Base-by-base conservation (phyloP, 306 rosid species). In the Lathyrus tuberosus region DNA sequence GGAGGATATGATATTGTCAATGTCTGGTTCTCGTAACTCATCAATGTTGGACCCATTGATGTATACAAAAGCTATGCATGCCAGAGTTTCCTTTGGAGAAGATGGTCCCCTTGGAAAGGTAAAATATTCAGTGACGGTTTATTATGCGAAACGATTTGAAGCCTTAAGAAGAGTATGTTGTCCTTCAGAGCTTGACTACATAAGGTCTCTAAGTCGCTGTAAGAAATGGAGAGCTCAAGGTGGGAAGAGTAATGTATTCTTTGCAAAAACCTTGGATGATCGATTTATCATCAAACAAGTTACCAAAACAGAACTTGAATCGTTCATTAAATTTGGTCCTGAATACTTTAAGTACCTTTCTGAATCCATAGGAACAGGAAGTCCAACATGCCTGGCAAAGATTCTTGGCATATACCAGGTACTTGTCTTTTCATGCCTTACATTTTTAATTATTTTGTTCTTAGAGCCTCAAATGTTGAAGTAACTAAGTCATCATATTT, bases 221-320 rank as follows among this genome's bases (percentile, higher is more conserved):
- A 95, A 87, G 87, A 87, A 85, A 70, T 95, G 99, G 99, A 85
- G 95, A 75, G 97, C 99, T 82, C 96, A 91, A 80, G 99, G 99
- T 68, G 99, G 99, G 13, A 95, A 95, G 89, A 95, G 97, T 78
- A 95, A 95, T 56, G 99, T 84, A 22, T 95, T 95, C 78, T 95
- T 95, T 73, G 99, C 99, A 0, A 95, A 95, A 86, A 87, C 93
- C 66, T 79, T 86, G 84, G 99, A 95, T 78, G 99, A 95, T 60
- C 80, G 97, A 60, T 95, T 95, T 79, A 84, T 95, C 68, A 80
- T 95, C 83, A 95, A 95, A 78, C 87, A 89, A 80, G 95, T 95
- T 67, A 87, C 95, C 43, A 95, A 95, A 83, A 95, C 89, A 14
- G 99, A 95, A 86, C 91, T 95, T 61, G 96, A 95, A 53, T 95